Evolutionary conservation across 1,284 basidiomycete genomes (phyloP).

Genomic region (Irpex sp.): DNA sequence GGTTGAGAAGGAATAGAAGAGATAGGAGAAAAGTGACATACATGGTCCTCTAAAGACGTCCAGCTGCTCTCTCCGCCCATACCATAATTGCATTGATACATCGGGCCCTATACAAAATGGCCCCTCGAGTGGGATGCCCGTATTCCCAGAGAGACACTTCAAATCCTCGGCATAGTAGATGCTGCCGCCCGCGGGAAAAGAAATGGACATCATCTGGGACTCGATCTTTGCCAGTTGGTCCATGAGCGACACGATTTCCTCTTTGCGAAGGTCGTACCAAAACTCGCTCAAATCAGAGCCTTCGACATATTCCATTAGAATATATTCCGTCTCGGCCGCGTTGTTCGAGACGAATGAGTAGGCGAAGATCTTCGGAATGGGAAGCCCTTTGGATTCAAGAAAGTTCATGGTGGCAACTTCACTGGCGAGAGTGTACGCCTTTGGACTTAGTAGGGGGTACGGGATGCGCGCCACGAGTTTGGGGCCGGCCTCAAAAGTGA

Average conservation of each 20-base stretch:
- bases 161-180: conserved; percentile 27
- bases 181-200: conserved; percentile 7
- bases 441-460: conserved; percentile 37
- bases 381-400: conserved; percentile 9
- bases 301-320: conserved; percentile 44
- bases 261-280: conserved; percentile 32
- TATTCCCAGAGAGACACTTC: conserved; percentile 28
- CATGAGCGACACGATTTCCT: conserved; percentile 3
- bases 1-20: conserved; percentile 28
- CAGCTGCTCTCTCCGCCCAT: conserved; percentile 40
- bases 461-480: conserved; percentile 43
- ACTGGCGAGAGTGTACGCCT: conserved; percentile 40
- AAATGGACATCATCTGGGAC: conserved; percentile 9
- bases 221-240: conserved; percentile 9
- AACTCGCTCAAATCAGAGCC: conserved; percentile 39
- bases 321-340: conserved; percentile 42
- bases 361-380: conserved; percentile 18
- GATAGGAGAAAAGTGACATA: conserved; percentile 30
- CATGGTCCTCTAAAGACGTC: conserved; percentile 44
- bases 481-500: conserved; percentile 37
- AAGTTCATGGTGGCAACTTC: conserved; percentile 11
- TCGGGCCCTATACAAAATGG: conserved; percentile 46
- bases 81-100: conserved; percentile 36
- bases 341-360: conserved; percentile 47
- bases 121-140: conserved; percentile 31